Conservation (phyloP, 2,329 filamentous ascomycete species). For the Akanthomyces muscarius region DNA sequence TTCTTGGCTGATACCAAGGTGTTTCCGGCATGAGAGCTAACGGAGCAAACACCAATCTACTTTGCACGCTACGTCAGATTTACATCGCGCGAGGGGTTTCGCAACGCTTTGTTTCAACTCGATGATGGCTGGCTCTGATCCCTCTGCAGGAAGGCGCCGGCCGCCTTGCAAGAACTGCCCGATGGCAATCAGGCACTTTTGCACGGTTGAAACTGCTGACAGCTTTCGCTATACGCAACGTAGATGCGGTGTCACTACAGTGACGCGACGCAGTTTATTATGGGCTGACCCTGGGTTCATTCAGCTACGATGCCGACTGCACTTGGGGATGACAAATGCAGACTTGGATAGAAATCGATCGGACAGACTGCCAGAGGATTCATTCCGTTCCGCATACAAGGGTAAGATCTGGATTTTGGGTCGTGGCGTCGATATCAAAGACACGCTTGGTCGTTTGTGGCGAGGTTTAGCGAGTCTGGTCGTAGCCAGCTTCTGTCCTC, state of each 20-base stretch:
- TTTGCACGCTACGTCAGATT: neutral
- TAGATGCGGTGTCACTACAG: neutral
- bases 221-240: neutral
- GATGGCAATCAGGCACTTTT: neutral
- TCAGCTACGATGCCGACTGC: neutral
- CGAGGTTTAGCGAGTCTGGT: slow-evolving; percentile 6
- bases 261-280: neutral
- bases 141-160: neutral
- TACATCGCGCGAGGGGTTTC: neutral
- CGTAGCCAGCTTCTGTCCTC: neutral
- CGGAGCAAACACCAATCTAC: neutral
- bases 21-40: slow-evolving; percentile 16
- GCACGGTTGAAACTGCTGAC: slow-evolving; percentile 12
- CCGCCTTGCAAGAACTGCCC: neutral
- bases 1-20: slow-evolving; percentile 33
- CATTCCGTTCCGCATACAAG: neutral
- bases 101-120: neutral
- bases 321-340: neutral
- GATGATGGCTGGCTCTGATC: neutral
- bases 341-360: neutral
- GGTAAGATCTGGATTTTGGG: neutral
- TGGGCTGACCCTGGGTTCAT: neutral
- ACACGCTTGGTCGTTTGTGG: slow-evolving; percentile 4
- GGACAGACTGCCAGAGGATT: neutral
- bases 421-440: neutral